Percentiles rank a stretch among this genome's conserved stretches.
Evolutionary conservation across 2,329 filamentous ascomycete species (phyloP).

Genomic region (Corynespora cassiicola): DNA sequence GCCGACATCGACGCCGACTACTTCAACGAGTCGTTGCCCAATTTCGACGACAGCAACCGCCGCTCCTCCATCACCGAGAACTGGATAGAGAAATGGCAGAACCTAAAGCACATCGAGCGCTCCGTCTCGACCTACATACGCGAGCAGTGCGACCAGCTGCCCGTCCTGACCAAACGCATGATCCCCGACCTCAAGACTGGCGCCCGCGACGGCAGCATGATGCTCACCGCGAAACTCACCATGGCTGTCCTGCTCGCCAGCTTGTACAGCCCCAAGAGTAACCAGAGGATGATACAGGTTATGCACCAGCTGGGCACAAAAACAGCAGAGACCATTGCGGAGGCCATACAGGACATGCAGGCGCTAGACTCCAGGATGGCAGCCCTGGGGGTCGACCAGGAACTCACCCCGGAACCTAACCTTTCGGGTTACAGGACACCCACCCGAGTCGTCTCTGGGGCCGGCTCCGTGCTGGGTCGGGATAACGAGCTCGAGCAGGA

Average conservation of each 20-base stretch:
- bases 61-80: constrained; percentile 47
- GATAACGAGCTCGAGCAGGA: constrained; percentile 58
- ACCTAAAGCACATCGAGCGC: constrained; percentile 58
- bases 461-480: constrained; percentile 35
- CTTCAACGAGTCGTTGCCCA: constrained; percentile 56
- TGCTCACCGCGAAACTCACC: constrained; percentile 51
- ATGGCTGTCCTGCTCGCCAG: constrained; percentile 57
- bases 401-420: constrained; percentile 40
- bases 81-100: constrained; percentile 61
- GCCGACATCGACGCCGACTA: constrained; percentile 55
- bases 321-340: constrained; percentile 46
- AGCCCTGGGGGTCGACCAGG: constrained; percentile 42
- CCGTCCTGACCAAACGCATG: constrained; percentile 47
- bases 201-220: constrained; percentile 51
- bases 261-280: constrained; percentile 55
- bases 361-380: constrained; percentile 42
- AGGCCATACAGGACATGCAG: constrained; percentile 49
- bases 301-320: constrained; percentile 45
- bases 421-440: constrained; percentile 41
- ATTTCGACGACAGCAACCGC: constrained; percentile 48
- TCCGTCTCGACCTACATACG: constrained; percentile 57
- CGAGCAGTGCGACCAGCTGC: constrained; percentile 51
- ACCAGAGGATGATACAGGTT: constrained; percentile 54
- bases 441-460: constrained; percentile 36
- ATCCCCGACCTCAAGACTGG: constrained; percentile 57